Evolutionary conservation across 2,329 filamentous ascomycete genomes (phyloP).

Genomic region (Stagonosporopsis vannaccii): DNA sequence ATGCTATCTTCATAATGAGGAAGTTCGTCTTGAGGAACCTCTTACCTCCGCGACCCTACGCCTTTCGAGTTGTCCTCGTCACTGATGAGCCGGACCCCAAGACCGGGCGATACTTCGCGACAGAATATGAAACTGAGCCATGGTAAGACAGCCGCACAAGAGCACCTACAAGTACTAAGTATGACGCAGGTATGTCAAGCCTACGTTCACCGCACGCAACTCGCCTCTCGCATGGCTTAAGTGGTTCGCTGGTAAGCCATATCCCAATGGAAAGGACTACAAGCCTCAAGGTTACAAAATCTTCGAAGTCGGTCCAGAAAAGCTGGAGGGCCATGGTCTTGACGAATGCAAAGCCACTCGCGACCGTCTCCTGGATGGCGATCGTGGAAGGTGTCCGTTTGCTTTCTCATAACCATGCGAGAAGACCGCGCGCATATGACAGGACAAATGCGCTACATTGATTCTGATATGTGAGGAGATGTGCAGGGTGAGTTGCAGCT

Average conservation of each 20-base stretch:
- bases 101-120: constrained; percentile 34
- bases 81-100: constrained; percentile 59
- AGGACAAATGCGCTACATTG: background rate
- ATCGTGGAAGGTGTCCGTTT: constrained; percentile 45
- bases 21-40: constrained; percentile 66
- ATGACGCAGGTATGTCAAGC: constrained; percentile 32
- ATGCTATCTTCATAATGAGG: constrained; percentile 60
- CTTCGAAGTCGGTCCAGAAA: constrained; percentile 68
- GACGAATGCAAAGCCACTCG: constrained; percentile 35
- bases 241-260: constrained; percentile 69
- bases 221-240: constrained; percentile 27
- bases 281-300: constrained; percentile 63
- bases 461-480: background rate
- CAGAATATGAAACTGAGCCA: constrained; percentile 33
- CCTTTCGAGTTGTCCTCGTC: constrained; percentile 40
- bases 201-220: constrained; percentile 28
- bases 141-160: constrained; percentile 46
- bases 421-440: background rate
- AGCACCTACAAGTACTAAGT: constrained; percentile 6
- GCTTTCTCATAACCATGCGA: constrained; percentile 14
- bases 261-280: constrained; percentile 64
- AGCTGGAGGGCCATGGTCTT: constrained; percentile 58
- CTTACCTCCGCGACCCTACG: constrained; percentile 62
- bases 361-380: constrained; percentile 32
- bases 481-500: background rate